Evolutionary conservation across 257 asterid genomes (phyloP).

Genomic region (Solanum medicagineum): DNA sequence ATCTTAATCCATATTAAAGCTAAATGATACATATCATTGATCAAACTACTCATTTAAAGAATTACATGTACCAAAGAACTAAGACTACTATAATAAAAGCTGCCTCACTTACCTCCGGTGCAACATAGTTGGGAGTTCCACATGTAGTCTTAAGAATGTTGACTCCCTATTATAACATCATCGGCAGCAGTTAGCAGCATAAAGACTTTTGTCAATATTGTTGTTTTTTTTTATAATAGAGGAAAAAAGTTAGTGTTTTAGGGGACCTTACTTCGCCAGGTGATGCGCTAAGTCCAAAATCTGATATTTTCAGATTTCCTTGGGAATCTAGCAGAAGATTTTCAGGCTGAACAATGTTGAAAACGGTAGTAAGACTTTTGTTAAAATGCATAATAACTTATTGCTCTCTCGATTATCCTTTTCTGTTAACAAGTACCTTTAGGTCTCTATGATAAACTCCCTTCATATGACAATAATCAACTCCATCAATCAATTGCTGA

Average conservation of each 20-base stretch:
- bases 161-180: conserved; percentile 50
- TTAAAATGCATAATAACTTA: background rate
- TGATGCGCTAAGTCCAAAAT: conserved; percentile 93
- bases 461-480: conserved; percentile 87
- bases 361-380: conserved; percentile 6
- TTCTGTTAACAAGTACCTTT: conserved; percentile 41
- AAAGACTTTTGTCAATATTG: background rate
- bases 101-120: conserved; percentile 69
- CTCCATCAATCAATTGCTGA: conserved; percentile 97
- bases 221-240: background rate
- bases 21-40: background rate
- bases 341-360: conserved; percentile 69
- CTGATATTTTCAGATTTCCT: conserved; percentile 91
- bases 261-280: conserved; percentile 61
- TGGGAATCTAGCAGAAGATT: conserved; percentile 87
- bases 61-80: background rate
- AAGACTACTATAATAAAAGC: background rate
- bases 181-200: conserved; percentile 15
- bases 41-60: background rate
- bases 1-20: background rate
- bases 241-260: background rate
- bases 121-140: conserved; percentile 98
- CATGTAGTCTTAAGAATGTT: conserved; percentile 87
- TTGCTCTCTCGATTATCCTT: background rate
- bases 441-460: conserved; percentile 96